Base-by-base conservation (phyloP, 2,329 filamentous ascomycete genomes). In the Exophiala dermatitidis region DNA sequence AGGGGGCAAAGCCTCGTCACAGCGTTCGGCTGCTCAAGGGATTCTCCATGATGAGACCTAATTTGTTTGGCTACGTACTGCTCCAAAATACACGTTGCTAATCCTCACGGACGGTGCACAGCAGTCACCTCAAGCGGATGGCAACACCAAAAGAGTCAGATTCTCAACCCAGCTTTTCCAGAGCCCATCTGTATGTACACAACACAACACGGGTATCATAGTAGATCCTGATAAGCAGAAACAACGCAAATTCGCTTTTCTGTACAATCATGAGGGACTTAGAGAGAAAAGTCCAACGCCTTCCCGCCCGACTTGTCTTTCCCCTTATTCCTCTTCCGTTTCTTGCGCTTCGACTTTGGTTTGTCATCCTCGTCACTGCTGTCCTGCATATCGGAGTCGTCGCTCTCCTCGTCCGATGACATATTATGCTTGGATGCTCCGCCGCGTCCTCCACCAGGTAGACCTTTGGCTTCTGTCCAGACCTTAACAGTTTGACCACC, bases 401-500 rank as follows among this genome's bases (percentile, higher is more conserved):
- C 74, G 0, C 70, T 70, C 32, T 74, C 72, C 7, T 74, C 73
- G 31, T 78, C 75, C 4, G 62, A 62, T 8, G 59, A 69, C 19
- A 67, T 61, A 52, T 64, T 65, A 45, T 67, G 67, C 56, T 72
- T 70, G 28, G 62, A 62, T 29, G 41, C 30, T 30, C 33, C 30
- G 61, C 63, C 2, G 54, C 65, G 32, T 68, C 65, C 12, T 61
- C 70, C 28, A 72, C 75, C 0, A 75, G 74, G 0, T 71, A 71
- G 0, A 71, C 76, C 1, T 76, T 72, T 74, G 26, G 84, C 80
- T 66, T 93, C 82, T 56, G 83, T 82, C 93, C 93, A 98, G 1
- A 97, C 84, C 70, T 96, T 96, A 59, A 98, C 80, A 0, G 83
- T 83, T 62, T 79, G 80, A 0, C 93, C 93, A 50, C 93, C 93